Evolutionary conservation across 176 grass and related monocot genomes (phyloP).

Genomic region (Bromus sterilis): DNA sequence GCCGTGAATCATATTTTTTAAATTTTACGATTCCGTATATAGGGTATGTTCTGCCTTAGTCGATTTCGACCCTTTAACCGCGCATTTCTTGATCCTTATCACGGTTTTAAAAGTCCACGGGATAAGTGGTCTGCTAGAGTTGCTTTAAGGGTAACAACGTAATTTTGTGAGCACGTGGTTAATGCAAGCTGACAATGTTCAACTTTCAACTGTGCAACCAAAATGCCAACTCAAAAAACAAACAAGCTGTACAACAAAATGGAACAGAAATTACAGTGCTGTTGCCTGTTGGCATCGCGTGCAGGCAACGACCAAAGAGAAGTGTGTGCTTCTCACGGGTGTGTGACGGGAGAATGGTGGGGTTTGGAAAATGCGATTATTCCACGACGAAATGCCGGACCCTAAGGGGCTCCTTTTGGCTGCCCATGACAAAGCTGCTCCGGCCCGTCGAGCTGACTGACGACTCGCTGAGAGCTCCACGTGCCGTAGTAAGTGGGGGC

Average conservation of each 20-base stretch:
- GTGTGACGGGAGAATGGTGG: neutral
- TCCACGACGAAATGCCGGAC: neutral
- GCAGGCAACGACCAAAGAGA: neutral
- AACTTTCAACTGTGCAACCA: too few species aligned
- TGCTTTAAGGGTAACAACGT: too few species aligned
- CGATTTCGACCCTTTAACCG: too few species aligned
- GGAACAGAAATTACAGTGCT: neutral
- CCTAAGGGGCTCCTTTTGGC: neutral
- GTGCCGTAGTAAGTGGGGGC: neutral
- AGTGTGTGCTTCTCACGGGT: neutral
- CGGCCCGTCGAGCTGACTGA: neutral
- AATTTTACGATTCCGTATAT: too few species aligned
- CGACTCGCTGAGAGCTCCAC: neutral
- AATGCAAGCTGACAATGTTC: neutral
- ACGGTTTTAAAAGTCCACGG: too few species aligned
- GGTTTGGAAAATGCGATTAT: neutral
- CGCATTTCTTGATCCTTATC: too few species aligned
- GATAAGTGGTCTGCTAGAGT: too few species aligned
- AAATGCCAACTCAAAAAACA: too few species aligned
- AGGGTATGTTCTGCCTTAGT: too few species aligned
- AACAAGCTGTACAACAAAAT: too few species aligned
- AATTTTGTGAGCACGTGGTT: neutral
- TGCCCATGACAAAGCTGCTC: neutral
- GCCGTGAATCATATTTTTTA: too few species aligned
- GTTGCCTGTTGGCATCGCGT: neutral